A percentile compares a stretch with the other conserved stretches of the same genome.
These are phyloP conservation scores for Elaeis guineensis DNA, from an alignment of 176 grass and related monocot species.

Conservation along the genomic window DNA sequence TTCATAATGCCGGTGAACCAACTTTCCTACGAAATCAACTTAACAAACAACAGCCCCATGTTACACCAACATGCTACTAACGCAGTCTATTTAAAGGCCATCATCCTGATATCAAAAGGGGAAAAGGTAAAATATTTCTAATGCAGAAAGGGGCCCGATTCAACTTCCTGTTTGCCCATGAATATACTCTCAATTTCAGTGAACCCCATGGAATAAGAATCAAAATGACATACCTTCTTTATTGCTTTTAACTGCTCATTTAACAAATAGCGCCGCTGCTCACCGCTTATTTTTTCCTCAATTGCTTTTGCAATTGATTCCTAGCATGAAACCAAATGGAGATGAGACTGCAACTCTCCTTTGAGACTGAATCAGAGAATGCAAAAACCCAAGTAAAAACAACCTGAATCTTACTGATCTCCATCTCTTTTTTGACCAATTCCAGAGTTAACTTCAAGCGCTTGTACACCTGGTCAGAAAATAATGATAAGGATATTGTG, in stretches of 20 bases:
- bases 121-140: too few species aligned
- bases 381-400: background rate
- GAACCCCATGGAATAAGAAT: background rate
- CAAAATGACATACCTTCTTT: conserved; percentile 58
- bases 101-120: too few species aligned
- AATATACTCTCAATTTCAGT: too few species aligned
- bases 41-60: background rate
- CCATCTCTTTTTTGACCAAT: conserved; percentile 96
- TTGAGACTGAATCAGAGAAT: conserved; percentile 16
- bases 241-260: conserved; percentile 99
- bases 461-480: conserved; percentile 72
- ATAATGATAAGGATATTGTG: background rate
- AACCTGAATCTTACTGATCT: conserved; percentile 98
- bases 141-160: too few species aligned
- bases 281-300: conserved; percentile 98
- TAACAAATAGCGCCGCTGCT: conserved; percentile 94
- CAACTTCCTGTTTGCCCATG: too few species aligned
- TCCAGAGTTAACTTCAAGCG: conserved; percentile 92
- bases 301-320: conserved; percentile 99
- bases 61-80: background rate
- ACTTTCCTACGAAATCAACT: conserved; percentile 6
- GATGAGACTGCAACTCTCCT: background rate
- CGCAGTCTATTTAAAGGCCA: too few species aligned
- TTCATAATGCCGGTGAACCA: background rate
- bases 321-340: conserved; percentile 28